Conservation (phyloP, 1,284 basidiomycete species). For the Ustilago loliicola region DNA sequence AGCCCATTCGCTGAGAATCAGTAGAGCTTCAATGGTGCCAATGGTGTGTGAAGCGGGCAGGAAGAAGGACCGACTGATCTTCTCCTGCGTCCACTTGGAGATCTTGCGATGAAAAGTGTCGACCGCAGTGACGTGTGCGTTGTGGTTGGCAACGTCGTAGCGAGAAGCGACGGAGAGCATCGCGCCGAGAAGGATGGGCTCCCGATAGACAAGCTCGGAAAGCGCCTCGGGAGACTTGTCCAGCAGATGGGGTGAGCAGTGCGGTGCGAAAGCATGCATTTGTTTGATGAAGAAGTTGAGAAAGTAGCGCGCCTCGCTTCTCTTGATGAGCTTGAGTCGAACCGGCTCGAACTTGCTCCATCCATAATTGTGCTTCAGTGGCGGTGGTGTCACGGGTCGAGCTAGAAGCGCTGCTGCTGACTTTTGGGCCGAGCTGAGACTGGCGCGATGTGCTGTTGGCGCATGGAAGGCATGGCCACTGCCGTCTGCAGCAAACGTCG, state of each 20-base stretch:
- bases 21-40: slow-evolving; percentile 56
- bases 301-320: slow-evolving; percentile 50
- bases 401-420: slow-evolving; percentile 34
- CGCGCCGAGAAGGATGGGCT: slow-evolving; percentile 54
- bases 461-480: slow-evolving; percentile 1
- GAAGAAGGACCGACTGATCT: slow-evolving; percentile 55
- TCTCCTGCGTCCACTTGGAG: slow-evolving; percentile 57
- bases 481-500: slow-evolving; percentile 6
- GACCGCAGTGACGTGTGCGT: slow-evolving; percentile 45
- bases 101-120: slow-evolving; percentile 55
- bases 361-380: slow-evolving; percentile 52
- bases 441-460: slow-evolving; percentile 17
- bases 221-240: slow-evolving; percentile 50
- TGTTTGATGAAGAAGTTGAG: slow-evolving; percentile 56
- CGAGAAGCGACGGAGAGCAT: slow-evolving; percentile 60
- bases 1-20: slow-evolving; percentile 59
- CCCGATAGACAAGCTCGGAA: slow-evolving; percentile 54
- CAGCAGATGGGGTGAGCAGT: slow-evolving; percentile 51
- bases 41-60: slow-evolving; percentile 53
- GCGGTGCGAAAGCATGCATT: slow-evolving; percentile 57
- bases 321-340: slow-evolving; percentile 54
- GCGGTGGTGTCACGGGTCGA: slow-evolving; percentile 48
- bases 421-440: slow-evolving; percentile 15
- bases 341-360: slow-evolving; percentile 59
- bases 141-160: slow-evolving; percentile 52